Conservation (phyloP, 1,284 basidiomycete genomes). For the Tilletia horrida region DNA sequence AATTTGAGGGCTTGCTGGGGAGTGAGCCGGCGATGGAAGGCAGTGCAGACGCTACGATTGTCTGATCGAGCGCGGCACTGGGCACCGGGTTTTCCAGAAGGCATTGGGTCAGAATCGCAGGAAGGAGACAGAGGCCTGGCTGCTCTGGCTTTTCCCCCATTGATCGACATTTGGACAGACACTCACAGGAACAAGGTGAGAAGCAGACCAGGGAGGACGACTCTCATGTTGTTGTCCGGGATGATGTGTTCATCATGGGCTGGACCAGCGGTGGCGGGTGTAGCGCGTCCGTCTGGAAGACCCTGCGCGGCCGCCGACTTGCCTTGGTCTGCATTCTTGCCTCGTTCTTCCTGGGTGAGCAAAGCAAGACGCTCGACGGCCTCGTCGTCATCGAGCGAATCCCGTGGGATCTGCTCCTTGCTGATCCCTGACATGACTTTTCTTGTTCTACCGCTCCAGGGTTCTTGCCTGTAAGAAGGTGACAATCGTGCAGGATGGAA, state of each 20-base stretch:
- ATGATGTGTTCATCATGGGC: constrained; percentile 24
- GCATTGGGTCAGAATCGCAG: no score
- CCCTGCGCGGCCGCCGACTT: background rate
- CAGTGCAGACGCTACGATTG: constrained; percentile 54
- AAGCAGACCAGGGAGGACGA: constrained; percentile 43
- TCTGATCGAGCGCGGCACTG: constrained; percentile 51
- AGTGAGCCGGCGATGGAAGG: constrained; percentile 47
- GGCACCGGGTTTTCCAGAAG: background rate
- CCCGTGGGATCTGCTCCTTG: no score
- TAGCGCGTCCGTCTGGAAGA: no score
- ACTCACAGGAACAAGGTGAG: constrained; percentile 31
- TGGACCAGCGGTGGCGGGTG: background rate
- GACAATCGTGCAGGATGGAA: no score
- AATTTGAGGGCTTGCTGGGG: constrained; percentile 31
- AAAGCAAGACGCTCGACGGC: constrained; percentile 8
- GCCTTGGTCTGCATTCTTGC: background rate
- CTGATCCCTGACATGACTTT: no score
- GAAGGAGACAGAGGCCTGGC: background rate
- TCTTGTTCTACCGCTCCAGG: no score
- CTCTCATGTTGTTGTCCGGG: constrained; percentile 43
- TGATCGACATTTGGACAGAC: no score
- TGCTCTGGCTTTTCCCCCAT: background rate
- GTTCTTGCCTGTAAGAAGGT: no score
- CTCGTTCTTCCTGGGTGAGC: constrained; percentile 7
- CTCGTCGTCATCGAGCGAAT: constrained; percentile 5